Percentiles rank a stretch among this genome's conserved stretches.
Evolutionary conservation across 1,139 yeast species (phyloP).

Genomic region (Suhomyces terraborum): DNA sequence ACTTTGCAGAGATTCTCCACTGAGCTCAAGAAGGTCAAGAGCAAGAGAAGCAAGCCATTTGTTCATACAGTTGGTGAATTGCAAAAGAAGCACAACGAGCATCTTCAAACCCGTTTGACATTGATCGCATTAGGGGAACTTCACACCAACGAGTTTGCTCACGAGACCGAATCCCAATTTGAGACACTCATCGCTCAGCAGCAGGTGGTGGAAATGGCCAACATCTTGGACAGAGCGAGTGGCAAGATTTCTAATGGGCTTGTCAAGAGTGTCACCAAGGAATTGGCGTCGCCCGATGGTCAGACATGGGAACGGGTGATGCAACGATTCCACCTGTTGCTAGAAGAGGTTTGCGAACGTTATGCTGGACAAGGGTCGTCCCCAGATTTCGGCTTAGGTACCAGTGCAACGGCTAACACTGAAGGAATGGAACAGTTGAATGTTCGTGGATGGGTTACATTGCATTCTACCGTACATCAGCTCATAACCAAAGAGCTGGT

Average conservation of each 20-base stretch:
- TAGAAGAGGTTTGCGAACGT: conserved; percentile 24
- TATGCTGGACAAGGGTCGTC: conserved; percentile 17
- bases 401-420: conserved; percentile 43
- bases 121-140: conserved; percentile 31
- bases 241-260: conserved; percentile 44
- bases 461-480: conserved; percentile 61
- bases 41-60: conserved; percentile 12
- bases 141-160: conserved; percentile 7
- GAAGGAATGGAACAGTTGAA: conserved; percentile 46
- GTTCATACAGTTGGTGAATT: conserved; percentile 8
- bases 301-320: conserved; percentile 66
- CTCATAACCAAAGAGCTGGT: conserved; percentile 60
- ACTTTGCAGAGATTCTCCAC: conserved; percentile 9
- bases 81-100: conserved; percentile 12
- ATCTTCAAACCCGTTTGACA: conserved; percentile 20
- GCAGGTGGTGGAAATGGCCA: conserved; percentile 49
- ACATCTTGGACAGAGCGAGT: conserved; percentile 35
- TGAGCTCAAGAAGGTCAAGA: conserved; percentile 11
- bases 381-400: conserved; percentile 69
- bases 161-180: conserved; percentile 24
- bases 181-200: conserved; percentile 35
- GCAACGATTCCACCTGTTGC: conserved; percentile 46
- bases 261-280: conserved; percentile 41
- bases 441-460: conserved; percentile 63
- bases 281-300: conserved; percentile 46